These are phyloP conservation scores for Calonectria multiphialidica DNA, from an alignment of 2,329 filamentous ascomycete species.

Conservation along the genomic window DNA sequence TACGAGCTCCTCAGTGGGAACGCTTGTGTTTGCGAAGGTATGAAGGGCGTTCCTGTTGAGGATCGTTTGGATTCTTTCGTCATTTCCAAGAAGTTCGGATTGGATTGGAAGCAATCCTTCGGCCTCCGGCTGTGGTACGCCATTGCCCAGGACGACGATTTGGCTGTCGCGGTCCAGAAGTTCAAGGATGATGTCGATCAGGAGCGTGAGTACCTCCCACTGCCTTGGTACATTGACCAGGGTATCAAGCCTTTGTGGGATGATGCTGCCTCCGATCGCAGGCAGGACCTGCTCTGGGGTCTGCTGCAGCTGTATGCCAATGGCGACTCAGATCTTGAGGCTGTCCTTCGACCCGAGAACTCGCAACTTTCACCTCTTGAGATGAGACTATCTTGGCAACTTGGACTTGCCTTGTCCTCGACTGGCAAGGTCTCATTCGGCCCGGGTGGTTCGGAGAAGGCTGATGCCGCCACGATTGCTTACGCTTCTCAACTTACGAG, in stretches of 20 bases:
- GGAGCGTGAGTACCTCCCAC: constrained; percentile 78
- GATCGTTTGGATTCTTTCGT: constrained; percentile 84
- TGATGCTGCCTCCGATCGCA: constrained; percentile 66
- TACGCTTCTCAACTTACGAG: constrained; percentile 75
- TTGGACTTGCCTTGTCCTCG: constrained; percentile 75
- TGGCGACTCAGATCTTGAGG: constrained; percentile 70
- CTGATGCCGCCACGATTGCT: constrained; percentile 74
- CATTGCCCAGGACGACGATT: constrained; percentile 73
- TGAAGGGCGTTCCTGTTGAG: constrained; percentile 78
- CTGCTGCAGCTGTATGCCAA: constrained; percentile 84
- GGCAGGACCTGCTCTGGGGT: constrained; percentile 88
- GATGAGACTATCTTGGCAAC: constrained; percentile 85
- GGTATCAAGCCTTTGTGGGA: constrained; percentile 70
- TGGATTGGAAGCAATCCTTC: constrained; percentile 96
- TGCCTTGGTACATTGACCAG: constrained; percentile 77
- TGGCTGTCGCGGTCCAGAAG: constrained; percentile 78
- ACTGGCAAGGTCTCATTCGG: constrained; percentile 66
- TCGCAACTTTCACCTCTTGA: constrained; percentile 81
- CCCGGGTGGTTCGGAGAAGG: constrained; percentile 67
- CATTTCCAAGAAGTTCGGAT: constrained; percentile 84
- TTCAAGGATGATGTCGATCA: constrained; percentile 81
- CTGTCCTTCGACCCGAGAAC: constrained; percentile 81
- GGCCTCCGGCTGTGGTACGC: constrained; percentile 93
- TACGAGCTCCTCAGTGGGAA: constrained; percentile 93
- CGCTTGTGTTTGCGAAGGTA: constrained; percentile 84